Evolutionary conservation across 306 rosid species (phyloP).

Genomic region (Pyrus pyrifolia): DNA sequence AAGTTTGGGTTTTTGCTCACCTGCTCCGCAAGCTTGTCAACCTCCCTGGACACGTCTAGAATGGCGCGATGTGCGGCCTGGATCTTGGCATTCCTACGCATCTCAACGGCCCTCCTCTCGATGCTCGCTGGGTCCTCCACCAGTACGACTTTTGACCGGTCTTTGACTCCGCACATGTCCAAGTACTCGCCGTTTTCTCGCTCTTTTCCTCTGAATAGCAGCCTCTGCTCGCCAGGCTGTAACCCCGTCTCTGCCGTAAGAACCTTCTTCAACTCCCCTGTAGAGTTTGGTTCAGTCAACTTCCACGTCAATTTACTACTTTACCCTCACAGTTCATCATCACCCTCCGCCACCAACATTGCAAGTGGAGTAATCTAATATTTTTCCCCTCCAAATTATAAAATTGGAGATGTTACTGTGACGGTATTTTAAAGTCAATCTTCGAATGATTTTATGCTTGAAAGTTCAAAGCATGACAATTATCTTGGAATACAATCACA

Average conservation of each 20-base stretch:
- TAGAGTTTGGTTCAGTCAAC: neutral
- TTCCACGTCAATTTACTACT: neutral
- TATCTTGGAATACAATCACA: neutral
- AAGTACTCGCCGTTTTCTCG: conserved; percentile 57
- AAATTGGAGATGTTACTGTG: rapidly evolving
- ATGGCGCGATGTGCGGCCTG: conserved; percentile 53
- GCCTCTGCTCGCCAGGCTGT: conserved; percentile 46
- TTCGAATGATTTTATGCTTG: too few relatives aligned
- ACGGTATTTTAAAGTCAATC: too few relatives aligned
- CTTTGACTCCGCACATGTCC: conserved; percentile 68
- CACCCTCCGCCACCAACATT: neutral
- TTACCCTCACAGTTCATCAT: neutral
- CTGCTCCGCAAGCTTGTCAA: conserved; percentile 64
- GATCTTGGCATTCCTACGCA: conserved; percentile 49
- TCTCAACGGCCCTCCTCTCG: conserved; percentile 45
- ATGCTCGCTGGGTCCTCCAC: conserved; percentile 68
- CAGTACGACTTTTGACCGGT: conserved; percentile 52
- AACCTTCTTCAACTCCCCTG: conserved; percentile 84
- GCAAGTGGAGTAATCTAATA: neutral
- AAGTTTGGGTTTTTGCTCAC: conserved; percentile 16
- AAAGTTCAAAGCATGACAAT: neutral
- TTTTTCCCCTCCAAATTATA: neutral
- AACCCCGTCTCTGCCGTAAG: conserved; percentile 53
- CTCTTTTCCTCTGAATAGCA: conserved; percentile 56
- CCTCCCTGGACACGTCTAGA: conserved; percentile 30